These are phyloP conservation scores for Kwoniella newhampshirensis DNA, from an alignment of 768 basidiomycete species.

Conservation along the genomic window DNA sequence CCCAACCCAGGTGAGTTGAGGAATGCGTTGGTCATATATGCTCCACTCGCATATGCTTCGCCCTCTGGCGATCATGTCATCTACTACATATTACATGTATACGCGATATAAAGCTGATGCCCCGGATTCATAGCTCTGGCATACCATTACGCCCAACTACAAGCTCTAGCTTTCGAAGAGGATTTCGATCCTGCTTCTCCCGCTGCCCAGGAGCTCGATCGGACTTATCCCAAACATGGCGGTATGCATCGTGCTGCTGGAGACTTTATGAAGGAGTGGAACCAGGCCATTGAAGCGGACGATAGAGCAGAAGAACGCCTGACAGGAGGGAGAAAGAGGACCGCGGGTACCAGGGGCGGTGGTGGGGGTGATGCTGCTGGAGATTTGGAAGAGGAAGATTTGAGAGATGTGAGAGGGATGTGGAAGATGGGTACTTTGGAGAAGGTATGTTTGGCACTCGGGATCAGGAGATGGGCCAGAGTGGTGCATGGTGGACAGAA, in stretches of 20 bases:
- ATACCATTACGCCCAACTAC: slow-evolving; percentile 83
- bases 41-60: no score
- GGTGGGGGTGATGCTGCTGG: not conserved
- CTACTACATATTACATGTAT: no score
- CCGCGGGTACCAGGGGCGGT: slow-evolving; percentile 2
- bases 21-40: no score
- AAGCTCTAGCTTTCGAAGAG: slow-evolving; percentile 89
- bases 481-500: slow-evolving; percentile 7
- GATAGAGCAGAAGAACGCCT: slow-evolving; percentile 61
- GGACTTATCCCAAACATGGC: slow-evolving; percentile 72
- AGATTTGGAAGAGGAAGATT: slow-evolving; percentile 66
- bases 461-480: not conserved
- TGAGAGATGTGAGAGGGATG: slow-evolving; percentile 70
- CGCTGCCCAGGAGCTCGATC: slow-evolving; percentile 63
- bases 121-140: slow-evolving; percentile 64
- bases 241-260: slow-evolving; percentile 73
- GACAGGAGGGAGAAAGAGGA: slow-evolving; percentile 25
- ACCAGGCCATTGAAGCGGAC: slow-evolving; percentile 65
- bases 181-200: slow-evolving; percentile 68
- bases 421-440: slow-evolving; percentile 62
- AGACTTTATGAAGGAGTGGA: slow-evolving; percentile 69
- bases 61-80: no score
- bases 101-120: slow-evolving; percentile 31
- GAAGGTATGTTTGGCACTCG: slow-evolving; percentile 63
- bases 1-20: slow-evolving; percentile 75